Evolutionary conservation across 2,329 filamentous ascomycete genomes (phyloP).

Genomic region (Torrubiella hemipterigena): DNA sequence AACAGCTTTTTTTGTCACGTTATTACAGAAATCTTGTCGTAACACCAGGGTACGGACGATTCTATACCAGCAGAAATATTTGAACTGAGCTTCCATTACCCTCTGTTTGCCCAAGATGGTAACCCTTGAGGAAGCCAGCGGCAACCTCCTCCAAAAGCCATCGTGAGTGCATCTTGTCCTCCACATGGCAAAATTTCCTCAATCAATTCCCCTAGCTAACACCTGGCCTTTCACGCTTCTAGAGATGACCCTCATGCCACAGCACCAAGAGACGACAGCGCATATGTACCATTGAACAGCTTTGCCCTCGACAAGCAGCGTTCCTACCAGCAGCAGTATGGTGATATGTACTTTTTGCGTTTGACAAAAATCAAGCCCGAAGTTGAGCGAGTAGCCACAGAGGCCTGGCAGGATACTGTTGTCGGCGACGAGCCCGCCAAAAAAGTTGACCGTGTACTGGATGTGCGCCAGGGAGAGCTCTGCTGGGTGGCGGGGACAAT

Average conservation of each 20-base stretch:
- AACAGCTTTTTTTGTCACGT: neutral
- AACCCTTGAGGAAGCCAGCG: conserved; percentile 27
- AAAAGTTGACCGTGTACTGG: conserved; percentile 76
- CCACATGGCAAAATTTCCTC: no score
- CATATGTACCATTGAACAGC: conserved; percentile 64
- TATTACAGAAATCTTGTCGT: no score
- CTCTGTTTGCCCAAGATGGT: conserved; percentile 22
- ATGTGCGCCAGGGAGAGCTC: conserved; percentile 88
- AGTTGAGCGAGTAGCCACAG: conserved; percentile 61
- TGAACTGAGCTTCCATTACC: neutral
- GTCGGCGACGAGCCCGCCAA: conserved; percentile 66
- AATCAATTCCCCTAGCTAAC: no score
- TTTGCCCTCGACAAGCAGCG: conserved; percentile 60
- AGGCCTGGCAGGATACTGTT: conserved; percentile 67
- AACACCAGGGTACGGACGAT: no score
- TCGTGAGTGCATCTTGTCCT: conserved; percentile 25
- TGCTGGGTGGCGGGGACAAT: conserved; percentile 94
- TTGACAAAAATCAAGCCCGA: conserved; percentile 77
- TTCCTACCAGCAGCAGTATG: conserved; percentile 90
- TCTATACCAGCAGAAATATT: neutral
- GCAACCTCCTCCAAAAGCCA: conserved; percentile 33
- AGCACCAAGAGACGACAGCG: conserved; percentile 39
- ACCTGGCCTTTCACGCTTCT: neutral
- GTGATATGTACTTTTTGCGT: conserved; percentile 93
- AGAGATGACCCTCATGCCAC: conserved; percentile 22